Evolutionary conservation across 306 rosid genomes (phyloP).

Genomic region (Abrus pulchellus): DNA sequence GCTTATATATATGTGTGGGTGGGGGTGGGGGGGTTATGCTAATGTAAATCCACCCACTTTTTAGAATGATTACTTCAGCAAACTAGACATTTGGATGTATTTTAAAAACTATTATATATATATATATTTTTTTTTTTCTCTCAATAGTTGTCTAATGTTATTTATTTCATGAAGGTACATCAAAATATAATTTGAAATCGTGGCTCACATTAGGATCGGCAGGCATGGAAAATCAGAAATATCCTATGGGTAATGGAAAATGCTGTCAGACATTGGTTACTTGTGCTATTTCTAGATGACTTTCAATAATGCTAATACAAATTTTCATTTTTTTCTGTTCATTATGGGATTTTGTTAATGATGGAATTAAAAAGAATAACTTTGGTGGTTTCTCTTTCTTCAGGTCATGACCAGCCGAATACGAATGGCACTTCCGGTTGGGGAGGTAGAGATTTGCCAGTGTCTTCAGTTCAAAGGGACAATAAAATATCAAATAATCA

Average conservation of each 20-base stretch:
- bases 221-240: constrained; percentile 54
- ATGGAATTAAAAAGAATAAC: constrained; percentile 31
- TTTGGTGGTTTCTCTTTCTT: constrained; percentile 42
- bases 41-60: too few species aligned
- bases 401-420: constrained; percentile 59
- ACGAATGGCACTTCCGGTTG: constrained; percentile 46
- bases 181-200: constrained; percentile 65
- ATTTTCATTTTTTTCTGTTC: background rate
- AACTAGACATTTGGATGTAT: too few species aligned
- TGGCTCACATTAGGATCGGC: constrained; percentile 78
- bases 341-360: constrained; percentile 31
- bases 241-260: constrained; percentile 48
- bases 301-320: background rate
- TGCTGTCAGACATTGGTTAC: constrained; percentile 35
- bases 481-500: constrained; percentile 51
- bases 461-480: constrained; percentile 55
- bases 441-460: constrained; percentile 47
- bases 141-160: constrained; percentile 32
- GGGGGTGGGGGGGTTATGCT: too few species aligned
- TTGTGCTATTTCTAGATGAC: constrained; percentile 9
- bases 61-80: too few species aligned
- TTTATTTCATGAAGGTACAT: constrained; percentile 58
- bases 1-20: background rate
- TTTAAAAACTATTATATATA: too few species aligned
- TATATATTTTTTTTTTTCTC: background rate